phyloP scores from a whole-genome alignment of 2,329 filamentous ascomycete species.

The Blumeria graminis region DNA sequence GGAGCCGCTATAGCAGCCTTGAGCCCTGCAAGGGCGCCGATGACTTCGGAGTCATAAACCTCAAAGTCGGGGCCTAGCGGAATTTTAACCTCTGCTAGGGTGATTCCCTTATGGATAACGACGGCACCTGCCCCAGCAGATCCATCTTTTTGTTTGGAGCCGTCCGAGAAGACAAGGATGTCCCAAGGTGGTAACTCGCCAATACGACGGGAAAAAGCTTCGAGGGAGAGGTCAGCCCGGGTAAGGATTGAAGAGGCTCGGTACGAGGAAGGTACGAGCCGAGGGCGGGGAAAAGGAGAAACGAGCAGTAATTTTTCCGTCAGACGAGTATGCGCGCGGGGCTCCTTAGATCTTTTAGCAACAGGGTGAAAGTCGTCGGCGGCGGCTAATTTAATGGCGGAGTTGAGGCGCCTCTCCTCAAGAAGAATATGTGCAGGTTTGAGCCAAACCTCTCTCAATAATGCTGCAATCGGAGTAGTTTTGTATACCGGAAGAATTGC shows the following conservation, averaged over 20 bases:
- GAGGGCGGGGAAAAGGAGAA: neutral
- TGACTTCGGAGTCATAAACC: neutral
- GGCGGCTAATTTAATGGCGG: neutral
- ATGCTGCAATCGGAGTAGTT: neutral
- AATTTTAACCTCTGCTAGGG: neutral
- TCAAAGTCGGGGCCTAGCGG: neutral
- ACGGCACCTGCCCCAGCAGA: neutral
- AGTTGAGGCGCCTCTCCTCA: neutral
- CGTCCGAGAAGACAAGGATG: neutral
- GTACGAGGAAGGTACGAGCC: neutral
- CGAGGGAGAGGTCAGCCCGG: neutral
- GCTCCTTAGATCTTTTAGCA: neutral
- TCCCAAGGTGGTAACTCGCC: neutral
- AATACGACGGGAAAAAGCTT: neutral
- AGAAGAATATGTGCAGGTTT: neutral
- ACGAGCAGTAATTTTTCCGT: neutral
- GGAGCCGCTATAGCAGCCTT: neutral
- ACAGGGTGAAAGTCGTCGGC: neutral
- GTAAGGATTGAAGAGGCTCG: too few species aligned
- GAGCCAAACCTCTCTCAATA: neutral
- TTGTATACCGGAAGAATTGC: neutral
- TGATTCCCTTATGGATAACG: neutral
- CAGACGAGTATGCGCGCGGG: neutral
- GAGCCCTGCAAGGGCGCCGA: neutral
- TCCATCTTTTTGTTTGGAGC: neutral